Evolutionary conservation across 768 basidiomycete genomes (phyloP).

Genomic region (Hericium rajendrae): DNA sequence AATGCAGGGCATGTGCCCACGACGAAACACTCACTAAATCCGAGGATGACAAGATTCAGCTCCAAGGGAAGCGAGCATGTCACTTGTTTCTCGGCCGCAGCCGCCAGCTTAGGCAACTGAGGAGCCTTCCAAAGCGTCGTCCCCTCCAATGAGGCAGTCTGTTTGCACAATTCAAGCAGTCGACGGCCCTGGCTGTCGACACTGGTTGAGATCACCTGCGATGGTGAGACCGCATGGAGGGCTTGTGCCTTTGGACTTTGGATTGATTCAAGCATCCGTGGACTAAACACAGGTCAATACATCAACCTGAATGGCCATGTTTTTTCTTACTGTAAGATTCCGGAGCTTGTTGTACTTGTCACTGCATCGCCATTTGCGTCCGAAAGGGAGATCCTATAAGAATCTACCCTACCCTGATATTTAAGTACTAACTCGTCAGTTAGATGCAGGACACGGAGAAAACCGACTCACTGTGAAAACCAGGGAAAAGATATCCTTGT

Average conservation of each 20-base stretch:
- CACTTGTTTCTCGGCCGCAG: conserved; percentile 4
- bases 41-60: conserved; percentile 47
- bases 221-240: conserved; percentile 1
- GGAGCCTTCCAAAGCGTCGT: conserved; percentile 20
- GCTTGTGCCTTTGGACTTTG: too few species aligned
- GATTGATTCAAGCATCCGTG: too few species aligned
- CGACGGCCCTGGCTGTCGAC: conserved; percentile 8
- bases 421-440: not conserved
- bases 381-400: conserved; percentile 9
- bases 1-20: not conserved
- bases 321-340: conserved; percentile 5
- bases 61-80: conserved; percentile 38
- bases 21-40: conserved; percentile 33
- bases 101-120: not conserved
- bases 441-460: not conserved
- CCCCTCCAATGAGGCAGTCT: conserved; percentile 3
- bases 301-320: not conserved
- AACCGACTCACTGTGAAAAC: conserved; percentile 14
- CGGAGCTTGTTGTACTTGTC: not conserved
- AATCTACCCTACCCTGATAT: conserved; percentile 16
- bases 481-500: conserved; percentile 10
- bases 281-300: too few species aligned
- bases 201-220: conserved; percentile 15
- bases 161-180: not conserved
- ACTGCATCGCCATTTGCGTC: conserved; percentile 16